Evolutionary conservation across 768 basidiomycete genomes (phyloP).

Genomic region (Auriscalpium microsporum): DNA sequence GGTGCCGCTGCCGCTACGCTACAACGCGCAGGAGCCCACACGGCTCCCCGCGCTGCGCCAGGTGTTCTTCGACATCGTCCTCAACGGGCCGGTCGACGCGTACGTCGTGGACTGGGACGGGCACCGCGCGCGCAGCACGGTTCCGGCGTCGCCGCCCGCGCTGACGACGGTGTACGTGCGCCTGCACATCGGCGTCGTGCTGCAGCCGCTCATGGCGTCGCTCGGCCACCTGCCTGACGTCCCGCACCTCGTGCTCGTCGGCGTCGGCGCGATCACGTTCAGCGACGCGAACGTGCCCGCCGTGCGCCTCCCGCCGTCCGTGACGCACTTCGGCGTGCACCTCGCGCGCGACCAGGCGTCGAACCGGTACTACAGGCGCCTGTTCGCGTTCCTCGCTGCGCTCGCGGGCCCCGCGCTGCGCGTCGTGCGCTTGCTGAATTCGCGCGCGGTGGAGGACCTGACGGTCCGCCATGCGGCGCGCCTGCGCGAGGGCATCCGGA

Average conservation of each 20-base stretch:
- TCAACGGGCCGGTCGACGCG: no score
- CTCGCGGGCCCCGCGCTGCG: not conserved
- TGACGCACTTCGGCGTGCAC: not conserved
- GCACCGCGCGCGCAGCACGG: not conserved
- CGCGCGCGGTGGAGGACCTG: not conserved
- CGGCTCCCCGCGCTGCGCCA: not conserved
- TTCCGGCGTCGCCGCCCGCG: not conserved
- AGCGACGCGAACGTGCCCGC: not conserved
- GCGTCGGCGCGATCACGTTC: not conserved
- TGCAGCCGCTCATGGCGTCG: not conserved
- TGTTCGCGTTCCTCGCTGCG: not conserved
- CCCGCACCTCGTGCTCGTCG: not conserved
- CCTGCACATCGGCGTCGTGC: not conserved
- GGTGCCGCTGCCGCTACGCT: not conserved
- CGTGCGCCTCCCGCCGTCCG: not conserved
- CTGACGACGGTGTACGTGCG: not conserved
- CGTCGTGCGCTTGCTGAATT: not conserved
- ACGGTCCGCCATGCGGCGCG: not conserved
- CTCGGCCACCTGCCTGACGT: not conserved
- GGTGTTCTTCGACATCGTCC: not conserved
- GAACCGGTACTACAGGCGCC: not conserved
- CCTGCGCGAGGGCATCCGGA: not conserved
- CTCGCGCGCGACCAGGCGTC: not conserved
- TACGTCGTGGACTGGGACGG: no score
- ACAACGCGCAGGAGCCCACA: not conserved